Base-by-base conservation (phyloP, 192 early-diverging fungal species). In the Paraglomus occultum region DNA sequence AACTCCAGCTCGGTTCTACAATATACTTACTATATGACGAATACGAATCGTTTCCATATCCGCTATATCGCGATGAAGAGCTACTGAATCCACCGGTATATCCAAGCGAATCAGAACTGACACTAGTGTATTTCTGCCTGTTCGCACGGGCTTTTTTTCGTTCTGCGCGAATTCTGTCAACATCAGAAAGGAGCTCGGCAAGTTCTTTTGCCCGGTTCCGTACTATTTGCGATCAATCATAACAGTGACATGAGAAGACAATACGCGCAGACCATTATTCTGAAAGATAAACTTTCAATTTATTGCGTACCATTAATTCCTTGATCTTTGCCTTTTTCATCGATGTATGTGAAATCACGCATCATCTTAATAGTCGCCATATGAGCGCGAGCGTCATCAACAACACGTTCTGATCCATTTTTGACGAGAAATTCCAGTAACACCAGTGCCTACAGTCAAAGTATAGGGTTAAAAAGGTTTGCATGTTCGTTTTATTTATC, bases 281-380 rank as follows among this genome's bases (percentile, higher is more conserved):
- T 51, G 18, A 38, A 45, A 42, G 12, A 55, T 22, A 15, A 55
- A 68, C 4, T 8, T 23, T 52, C 42, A 31, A 48, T 49, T 17
- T 12, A 38, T n/a, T 80, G 76, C 70, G 73, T 88, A 94, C 94
- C 90, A 70, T 97, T 97, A 57, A 99, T 88, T 6, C 96, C 96
- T 76, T 99, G 95, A 76, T 99, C 96, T 73, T 99, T 99, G 73
- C 89, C 89, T 70, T 94, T 94, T 22, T 94, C 92, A 72, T 97
- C 95, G 31, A 94, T 83, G 64, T 88, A 93, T 58, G 94, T 87
- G 71, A 94, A 99, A 81, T 85, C 95, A 61, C 87, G 83, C 60
- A 95, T 82, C 49, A 89, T 88, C 71, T 94, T 96, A 70, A 99
- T 82, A 40, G 90, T 91, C n/a, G 94, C 91, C 42, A 95, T 85